A percentile compares a stretch with the other conserved stretches of the same genome.
Evolutionary conservation across 192 early-diverging fungal genomes (phyloP).

Genomic region (Powellomyces hirtus): DNA sequence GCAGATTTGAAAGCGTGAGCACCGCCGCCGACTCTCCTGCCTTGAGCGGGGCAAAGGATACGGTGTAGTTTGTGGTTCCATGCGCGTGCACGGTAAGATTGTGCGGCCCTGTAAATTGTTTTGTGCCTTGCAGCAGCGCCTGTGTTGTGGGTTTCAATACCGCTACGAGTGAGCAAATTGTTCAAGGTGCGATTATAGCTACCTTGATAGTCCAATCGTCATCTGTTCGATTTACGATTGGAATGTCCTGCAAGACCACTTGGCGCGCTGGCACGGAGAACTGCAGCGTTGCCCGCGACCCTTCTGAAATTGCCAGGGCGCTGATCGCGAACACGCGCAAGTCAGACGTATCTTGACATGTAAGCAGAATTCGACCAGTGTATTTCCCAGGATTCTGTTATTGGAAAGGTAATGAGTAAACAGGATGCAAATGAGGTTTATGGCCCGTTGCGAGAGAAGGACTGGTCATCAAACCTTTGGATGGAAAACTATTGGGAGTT

Average conservation of each 20-base stretch:
- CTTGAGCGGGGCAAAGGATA: slow-evolving; percentile 39
- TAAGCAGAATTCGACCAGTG: slow-evolving; percentile 42
- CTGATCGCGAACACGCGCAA: slow-evolving; percentile 44
- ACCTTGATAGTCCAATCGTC: slow-evolving; percentile 55
- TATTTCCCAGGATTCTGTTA: slow-evolving; percentile 54
- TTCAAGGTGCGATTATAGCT: too few relatives aligned
- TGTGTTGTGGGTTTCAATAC: too few relatives aligned
- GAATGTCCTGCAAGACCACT: slow-evolving; percentile 48
- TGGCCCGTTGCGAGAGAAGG: too few relatives aligned
- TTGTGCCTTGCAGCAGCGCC: slow-evolving; percentile 37
- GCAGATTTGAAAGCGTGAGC: slow-evolving; percentile 43
- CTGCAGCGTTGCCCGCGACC: slow-evolving; percentile 47
- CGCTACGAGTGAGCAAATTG: too few relatives aligned
- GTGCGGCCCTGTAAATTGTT: slow-evolving; percentile 35
- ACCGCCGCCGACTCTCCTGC: slow-evolving; percentile 27
- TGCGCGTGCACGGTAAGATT: slow-evolving; percentile 35
- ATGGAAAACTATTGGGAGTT: slow-evolving; percentile 42
- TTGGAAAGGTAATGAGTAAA: too few relatives aligned
- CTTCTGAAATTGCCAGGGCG: slow-evolving; percentile 49
- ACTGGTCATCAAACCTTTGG: slow-evolving; percentile 35
- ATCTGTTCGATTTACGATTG: slow-evolving; percentile 50
- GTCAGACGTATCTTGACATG: slow-evolving; percentile 43
- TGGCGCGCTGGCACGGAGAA: slow-evolving; percentile 45
- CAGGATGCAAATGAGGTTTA: slow-evolving; percentile 3
- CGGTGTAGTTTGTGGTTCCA: slow-evolving; percentile 28